Conservation (phyloP, 2,329 filamentous ascomycete species). For the Aspergillus felis region DNA sequence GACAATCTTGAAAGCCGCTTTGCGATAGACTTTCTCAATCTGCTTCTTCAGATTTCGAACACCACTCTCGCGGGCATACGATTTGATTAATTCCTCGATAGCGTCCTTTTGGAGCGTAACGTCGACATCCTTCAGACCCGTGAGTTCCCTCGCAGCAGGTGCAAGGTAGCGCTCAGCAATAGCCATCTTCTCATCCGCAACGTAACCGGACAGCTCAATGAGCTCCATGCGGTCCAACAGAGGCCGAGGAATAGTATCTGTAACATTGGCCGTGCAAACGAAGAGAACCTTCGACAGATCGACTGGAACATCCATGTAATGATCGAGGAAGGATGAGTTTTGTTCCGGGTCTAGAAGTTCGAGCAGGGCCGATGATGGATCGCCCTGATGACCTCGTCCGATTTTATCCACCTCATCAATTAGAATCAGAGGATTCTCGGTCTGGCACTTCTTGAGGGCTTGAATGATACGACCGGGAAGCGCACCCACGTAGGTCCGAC, state of each 20-base stretch:
- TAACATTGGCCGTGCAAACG: conserved; percentile 98
- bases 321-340: conserved; percentile 94
- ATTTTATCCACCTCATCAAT: conserved; percentile 99
- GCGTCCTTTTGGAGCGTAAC: conserved; percentile 83
- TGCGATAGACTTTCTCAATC: conserved; percentile 98
- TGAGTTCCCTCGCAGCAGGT: conserved; percentile 89
- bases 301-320: conserved; percentile 97
- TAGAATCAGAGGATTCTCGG: conserved; percentile 91
- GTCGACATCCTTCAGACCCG: conserved; percentile 83
- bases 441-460: conserved; percentile 97
- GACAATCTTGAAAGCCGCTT: conserved; percentile 95
- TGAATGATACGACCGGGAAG: conserved; percentile 96
- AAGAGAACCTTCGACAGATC: conserved; percentile 97
- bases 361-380: conserved; percentile 88
- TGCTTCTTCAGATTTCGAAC: conserved; percentile 98
- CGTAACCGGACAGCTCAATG: conserved; percentile 92
- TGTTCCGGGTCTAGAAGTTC: conserved; percentile 96
- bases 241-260: conserved; percentile 91
- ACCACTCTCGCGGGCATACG: conserved; percentile 94
- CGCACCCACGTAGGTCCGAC: conserved; percentile 93
- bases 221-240: conserved; percentile 96
- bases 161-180: conserved; percentile 92
- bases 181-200: conserved; percentile 97
- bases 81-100: conserved; percentile 96
- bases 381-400: conserved; percentile 90